Conservation (phyloP, 495 filamentous ascomycete genomes). For the Neurospora sp. region DNA sequence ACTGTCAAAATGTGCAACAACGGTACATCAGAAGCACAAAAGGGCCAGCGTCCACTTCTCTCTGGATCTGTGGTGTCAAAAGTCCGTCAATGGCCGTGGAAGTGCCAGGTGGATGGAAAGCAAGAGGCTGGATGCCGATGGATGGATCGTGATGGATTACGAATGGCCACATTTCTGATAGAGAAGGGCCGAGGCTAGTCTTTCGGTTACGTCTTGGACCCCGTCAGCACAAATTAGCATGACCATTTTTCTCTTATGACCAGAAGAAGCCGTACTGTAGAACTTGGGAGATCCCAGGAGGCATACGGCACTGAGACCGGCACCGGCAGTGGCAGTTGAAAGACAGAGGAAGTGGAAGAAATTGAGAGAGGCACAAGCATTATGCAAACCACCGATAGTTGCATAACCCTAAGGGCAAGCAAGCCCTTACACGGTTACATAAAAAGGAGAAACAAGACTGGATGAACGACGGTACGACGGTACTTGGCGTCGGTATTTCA, state of each 20-base stretch:
- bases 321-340: neutral
- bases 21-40: neutral
- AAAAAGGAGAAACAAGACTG: neutral
- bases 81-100: neutral
- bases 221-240: neutral
- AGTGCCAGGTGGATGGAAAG: neutral
- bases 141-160: neutral
- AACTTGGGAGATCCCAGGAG: neutral
- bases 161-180: neutral
- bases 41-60: neutral
- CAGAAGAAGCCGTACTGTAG: neutral
- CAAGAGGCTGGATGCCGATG: neutral
- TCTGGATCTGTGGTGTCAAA: neutral
- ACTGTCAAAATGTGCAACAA: neutral
- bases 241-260: neutral
- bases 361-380: neutral
- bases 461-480: neutral
- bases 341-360: neutral
- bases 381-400: neutral
- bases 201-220: neutral
- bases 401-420: neutral
- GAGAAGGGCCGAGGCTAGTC: neutral
- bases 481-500: neutral
- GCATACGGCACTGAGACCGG: neutral
- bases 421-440: neutral